These are phyloP conservation scores for Trichomonas vaginalis DNA, from an alignment of 208 protist species.

Conservation along the genomic window DNA sequence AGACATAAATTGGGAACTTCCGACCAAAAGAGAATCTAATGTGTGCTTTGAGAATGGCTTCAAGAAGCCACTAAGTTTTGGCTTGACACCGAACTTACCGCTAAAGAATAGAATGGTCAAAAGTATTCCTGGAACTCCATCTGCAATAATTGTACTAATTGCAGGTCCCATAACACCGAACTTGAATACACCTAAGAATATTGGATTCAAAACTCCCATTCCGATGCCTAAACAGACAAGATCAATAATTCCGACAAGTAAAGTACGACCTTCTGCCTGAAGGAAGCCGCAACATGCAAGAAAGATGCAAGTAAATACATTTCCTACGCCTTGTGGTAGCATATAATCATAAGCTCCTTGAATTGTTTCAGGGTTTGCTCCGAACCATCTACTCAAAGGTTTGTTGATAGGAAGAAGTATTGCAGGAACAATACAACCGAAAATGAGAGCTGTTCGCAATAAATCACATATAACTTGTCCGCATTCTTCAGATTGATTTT, in stretches of 20 bases:
- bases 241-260: neutral
- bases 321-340: neutral
- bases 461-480: slow-evolving; percentile 1
- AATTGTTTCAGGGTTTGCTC: neutral
- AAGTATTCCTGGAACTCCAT: neutral
- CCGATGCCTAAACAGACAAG: neutral
- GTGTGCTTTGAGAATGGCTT: neutral
- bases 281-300: neutral
- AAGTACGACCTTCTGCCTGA: neutral
- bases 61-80: neutral
- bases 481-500: neutral
- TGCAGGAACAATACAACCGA: neutral
- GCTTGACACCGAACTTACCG: neutral
- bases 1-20: neutral
- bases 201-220: neutral
- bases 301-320: neutral
- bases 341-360: neutral
- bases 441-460: neutral
- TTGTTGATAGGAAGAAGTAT: neutral
- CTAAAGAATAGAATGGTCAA: neutral
- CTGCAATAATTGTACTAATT: neutral
- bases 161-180: neutral
- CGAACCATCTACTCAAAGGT: neutral
- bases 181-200: neutral
- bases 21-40: neutral